Percentiles rank a stretch among this genome's conserved stretches.
Conservation (phyloP, 2,329 filamentous ascomycete species). For the Plectosphaerella sp. region DNA sequence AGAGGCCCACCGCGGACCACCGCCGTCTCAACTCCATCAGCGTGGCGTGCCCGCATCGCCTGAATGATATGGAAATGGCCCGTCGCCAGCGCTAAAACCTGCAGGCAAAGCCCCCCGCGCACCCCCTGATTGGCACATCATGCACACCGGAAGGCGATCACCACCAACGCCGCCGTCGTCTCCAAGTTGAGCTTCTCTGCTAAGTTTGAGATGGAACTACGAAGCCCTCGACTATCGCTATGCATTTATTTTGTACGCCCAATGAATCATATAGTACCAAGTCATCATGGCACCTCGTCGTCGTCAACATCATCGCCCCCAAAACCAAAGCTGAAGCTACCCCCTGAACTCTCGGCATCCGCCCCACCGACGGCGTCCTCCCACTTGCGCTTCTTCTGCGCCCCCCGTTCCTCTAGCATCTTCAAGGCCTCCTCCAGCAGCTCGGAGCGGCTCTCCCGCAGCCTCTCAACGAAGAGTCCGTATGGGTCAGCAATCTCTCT, state of each 20-base stretch:
- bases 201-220: neutral
- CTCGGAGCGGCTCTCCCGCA: slow-evolving; percentile 60
- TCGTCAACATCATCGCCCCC: slow-evolving; percentile 39
- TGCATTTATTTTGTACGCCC: neutral
- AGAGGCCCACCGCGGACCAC: no score
- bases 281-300: slow-evolving; percentile 20
- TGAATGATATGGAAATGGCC: no score
- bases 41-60: no score
- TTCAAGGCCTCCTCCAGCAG: slow-evolving; percentile 62
- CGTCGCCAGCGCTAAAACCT: no score
- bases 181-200: no score
- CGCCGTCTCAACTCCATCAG: no score
- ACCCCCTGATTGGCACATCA: no score
- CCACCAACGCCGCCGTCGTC: no score
- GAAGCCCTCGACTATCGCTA: neutral
- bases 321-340: slow-evolving; percentile 53
- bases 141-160: no score
- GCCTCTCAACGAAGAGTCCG: slow-evolving; percentile 65
- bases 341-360: slow-evolving; percentile 25
- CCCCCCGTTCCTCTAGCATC: slow-evolving; percentile 58
- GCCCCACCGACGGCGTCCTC: slow-evolving; percentile 63
- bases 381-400: slow-evolving; percentile 78
- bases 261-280: neutral
- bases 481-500: slow-evolving; percentile 69
- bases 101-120: no score